Evolutionary conservation across 768 basidiomycete genomes (phyloP).

Genomic region (Kwoniella mangroviensis): DNA sequence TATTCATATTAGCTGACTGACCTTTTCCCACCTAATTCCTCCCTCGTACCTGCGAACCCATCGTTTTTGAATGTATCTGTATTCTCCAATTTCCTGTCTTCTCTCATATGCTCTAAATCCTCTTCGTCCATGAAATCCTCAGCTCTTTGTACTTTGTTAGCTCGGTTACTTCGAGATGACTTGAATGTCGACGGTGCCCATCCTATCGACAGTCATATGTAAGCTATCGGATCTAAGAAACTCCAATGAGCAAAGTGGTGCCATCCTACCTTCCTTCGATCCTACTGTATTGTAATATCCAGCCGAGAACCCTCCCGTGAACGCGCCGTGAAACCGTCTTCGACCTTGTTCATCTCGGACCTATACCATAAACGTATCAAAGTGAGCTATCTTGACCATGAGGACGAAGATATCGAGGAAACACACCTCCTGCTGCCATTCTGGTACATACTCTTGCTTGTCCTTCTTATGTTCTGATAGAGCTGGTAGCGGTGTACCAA

Average conservation of each 20-base stretch:
- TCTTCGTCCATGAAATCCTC: slow-evolving; percentile 99
- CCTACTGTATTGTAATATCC: slow-evolving; percentile 97
- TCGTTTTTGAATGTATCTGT: slow-evolving; percentile 73
- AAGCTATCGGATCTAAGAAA: slow-evolving; percentile 1
- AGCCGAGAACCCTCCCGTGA: slow-evolving; percentile 96
- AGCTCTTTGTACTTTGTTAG: slow-evolving; percentile 60
- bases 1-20: slow-evolving; percentile 52
- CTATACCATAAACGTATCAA: slow-evolving; percentile 57
- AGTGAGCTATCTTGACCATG: slow-evolving; percentile 10
- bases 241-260: neutral
- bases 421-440: slow-evolving; percentile 95
- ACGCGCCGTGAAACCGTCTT: slow-evolving; percentile 92
- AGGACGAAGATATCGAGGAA: too few species aligned
- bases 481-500: slow-evolving; percentile 91
- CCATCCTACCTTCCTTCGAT: slow-evolving; percentile 79
- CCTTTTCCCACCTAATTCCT: slow-evolving; percentile 48
- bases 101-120: slow-evolving; percentile 80
- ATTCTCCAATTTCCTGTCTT: slow-evolving; percentile 74
- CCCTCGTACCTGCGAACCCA: slow-evolving; percentile 64
- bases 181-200: slow-evolving; percentile 93
- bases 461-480: slow-evolving; percentile 84
- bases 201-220: slow-evolving; percentile 63
- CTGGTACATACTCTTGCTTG: slow-evolving; percentile 88
- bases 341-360: slow-evolving; percentile 93
- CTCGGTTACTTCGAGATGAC: slow-evolving; percentile 78